Conservation (phyloP, 345 rosid species). For the Pelargonium nanum region DNA sequence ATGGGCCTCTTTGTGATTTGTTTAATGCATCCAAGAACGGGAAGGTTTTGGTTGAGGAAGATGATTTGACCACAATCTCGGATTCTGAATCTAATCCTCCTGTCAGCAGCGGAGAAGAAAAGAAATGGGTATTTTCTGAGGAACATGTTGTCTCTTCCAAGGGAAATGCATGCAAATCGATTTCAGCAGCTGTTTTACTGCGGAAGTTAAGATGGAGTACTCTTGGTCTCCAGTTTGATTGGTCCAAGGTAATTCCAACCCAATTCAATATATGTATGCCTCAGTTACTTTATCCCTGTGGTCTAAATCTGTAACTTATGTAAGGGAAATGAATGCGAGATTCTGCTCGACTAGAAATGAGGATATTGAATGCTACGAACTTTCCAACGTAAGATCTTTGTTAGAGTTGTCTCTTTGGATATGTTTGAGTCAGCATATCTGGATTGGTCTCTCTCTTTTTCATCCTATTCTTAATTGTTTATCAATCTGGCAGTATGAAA, state of each 20-base stretch:
- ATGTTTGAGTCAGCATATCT: not conserved
- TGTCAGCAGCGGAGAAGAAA: constrained; percentile 16
- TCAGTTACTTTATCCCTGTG: not conserved
- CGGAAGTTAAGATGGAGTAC: constrained; percentile 93
- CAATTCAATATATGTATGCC: not conserved
- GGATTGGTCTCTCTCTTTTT: not conserved
- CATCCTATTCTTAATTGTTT: no score
- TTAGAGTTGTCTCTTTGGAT: no score
- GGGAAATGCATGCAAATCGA: constrained; percentile 30
- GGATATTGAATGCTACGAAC: not conserved
- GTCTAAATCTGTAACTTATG: not conserved
- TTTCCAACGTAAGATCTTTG: no score
- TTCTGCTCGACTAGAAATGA: not conserved
- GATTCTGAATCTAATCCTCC: constrained; percentile 21
- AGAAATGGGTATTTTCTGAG: constrained; percentile 51
- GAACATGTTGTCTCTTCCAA: constrained; percentile 18
- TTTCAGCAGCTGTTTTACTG: constrained; percentile 40
- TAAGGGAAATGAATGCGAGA: not conserved
- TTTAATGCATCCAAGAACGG: constrained; percentile 45
- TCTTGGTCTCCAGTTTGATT: constrained; percentile 84
- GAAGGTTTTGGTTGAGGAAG: constrained; percentile 45
- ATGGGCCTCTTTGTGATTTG: constrained; percentile 62
- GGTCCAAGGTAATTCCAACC: constrained; percentile 58
- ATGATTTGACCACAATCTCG: constrained; percentile 7
- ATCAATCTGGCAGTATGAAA: not conserved